phyloP scores from a whole-genome alignment of 2,329 filamentous ascomycete species.

The Fusarium citri region DNA sequence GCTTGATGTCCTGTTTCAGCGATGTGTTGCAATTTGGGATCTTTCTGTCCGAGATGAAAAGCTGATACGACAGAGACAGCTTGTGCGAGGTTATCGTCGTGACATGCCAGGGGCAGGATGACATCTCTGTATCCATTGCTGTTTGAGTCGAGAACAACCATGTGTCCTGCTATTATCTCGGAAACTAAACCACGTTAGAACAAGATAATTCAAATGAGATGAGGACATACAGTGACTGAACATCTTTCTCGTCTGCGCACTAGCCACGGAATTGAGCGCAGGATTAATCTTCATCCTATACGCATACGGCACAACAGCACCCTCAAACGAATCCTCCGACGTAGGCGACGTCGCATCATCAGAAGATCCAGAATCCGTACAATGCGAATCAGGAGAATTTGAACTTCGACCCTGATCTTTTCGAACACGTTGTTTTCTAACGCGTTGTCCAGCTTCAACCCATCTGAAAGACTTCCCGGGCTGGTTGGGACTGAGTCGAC shows the following conservation, averaged over 20 bases:
- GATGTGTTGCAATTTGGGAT: constrained; percentile 46
- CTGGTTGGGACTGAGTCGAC: background rate
- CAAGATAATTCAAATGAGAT: fast-evolving
- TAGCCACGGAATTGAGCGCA: constrained; percentile 43
- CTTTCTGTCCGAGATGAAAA: constrained; percentile 51
- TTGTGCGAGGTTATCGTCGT: constrained; percentile 51
- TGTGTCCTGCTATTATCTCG: constrained; percentile 52
- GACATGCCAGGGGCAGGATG: constrained; percentile 54
- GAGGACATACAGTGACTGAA: constrained; percentile 51
- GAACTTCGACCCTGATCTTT: background rate
- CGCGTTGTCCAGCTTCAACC: constrained; percentile 25
- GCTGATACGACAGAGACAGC: constrained; percentile 55
- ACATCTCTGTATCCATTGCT: constrained; percentile 55
- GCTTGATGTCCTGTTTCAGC: constrained; percentile 52
- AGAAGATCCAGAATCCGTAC: constrained; percentile 11
- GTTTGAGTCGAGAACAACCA: constrained; percentile 53
- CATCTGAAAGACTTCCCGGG: constrained; percentile 27
- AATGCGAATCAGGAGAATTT: background rate
- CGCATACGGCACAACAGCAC: constrained; percentile 6
- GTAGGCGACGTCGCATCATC: constrained; percentile 24
- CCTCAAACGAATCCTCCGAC: constrained; percentile 1
- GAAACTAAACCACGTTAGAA: constrained; percentile 45
- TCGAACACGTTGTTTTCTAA: constrained; percentile 13
- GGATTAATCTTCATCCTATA: constrained; percentile 24
- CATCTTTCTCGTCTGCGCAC: constrained; percentile 49